A percentile compares a stretch with the other conserved stretches of the same genome.
Evolutionary conservation across 306 rosid species (phyloP).

Genomic region (cucumber (Cucumis sativus)): DNA sequence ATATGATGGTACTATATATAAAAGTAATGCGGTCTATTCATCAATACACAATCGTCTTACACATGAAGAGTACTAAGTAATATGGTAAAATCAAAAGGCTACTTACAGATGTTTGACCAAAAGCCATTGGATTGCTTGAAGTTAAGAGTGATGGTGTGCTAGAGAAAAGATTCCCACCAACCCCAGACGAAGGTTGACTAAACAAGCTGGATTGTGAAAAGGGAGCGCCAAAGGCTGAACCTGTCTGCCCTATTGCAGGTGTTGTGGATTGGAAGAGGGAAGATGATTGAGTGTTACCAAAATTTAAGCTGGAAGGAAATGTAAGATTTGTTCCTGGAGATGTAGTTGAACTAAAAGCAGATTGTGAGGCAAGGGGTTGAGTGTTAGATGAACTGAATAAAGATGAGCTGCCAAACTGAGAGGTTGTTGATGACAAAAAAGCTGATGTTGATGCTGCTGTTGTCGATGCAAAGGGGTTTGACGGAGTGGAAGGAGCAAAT

Average conservation of each 20-base stretch:
- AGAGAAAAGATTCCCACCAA: conserved; percentile 41
- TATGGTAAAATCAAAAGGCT: neutral
- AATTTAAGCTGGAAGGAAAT: conserved; percentile 34
- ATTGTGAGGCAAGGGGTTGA: conserved; percentile 14
- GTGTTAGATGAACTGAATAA: conserved; percentile 27
- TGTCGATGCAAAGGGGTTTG: conserved; percentile 32
- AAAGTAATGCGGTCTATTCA: neutral
- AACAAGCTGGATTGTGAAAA: conserved; percentile 36
- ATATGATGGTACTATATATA: neutral
- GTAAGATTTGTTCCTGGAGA: conserved; percentile 35
- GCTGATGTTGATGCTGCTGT: conserved; percentile 21
- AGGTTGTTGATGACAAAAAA: conserved; percentile 27
- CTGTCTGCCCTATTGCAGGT: conserved; percentile 36
- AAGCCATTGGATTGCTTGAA: conserved; percentile 35
- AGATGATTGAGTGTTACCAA: conserved; percentile 43
- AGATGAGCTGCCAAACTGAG: conserved; percentile 41
- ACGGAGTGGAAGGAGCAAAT: conserved; percentile 35
- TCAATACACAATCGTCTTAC: neutral
- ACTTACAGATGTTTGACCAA: conserved; percentile 57
- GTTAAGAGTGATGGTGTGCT: conserved; percentile 31
- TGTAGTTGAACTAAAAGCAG: conserved; percentile 38
- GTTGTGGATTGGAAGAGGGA: conserved; percentile 37
- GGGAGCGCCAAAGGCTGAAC: conserved; percentile 44
- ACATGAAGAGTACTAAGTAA: neutral
- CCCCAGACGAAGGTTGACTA: conserved; percentile 40